These are phyloP conservation scores for Sequoia sempervirens DNA, from an alignment of 75 land plant species.

Conservation along the genomic window DNA sequence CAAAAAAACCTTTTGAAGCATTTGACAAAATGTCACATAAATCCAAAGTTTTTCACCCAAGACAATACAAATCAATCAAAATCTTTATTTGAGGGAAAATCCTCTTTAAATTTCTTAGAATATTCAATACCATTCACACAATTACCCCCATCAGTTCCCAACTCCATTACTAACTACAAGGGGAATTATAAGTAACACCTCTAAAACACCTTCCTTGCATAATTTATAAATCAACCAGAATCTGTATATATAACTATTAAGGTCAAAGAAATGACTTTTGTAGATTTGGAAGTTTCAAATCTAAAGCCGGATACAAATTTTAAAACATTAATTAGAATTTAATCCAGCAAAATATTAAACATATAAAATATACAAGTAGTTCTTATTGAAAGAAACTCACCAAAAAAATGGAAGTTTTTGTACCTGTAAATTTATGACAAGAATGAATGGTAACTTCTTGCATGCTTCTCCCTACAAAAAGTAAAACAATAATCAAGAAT, in stretches of 20 bases:
- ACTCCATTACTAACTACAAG: too few relatives aligned
- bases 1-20: too few relatives aligned
- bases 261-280: not conserved
- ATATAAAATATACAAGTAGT: not conserved
- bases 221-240: not conserved
- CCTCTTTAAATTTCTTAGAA: too few relatives aligned
- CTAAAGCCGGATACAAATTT: not conserved
- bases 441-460: conserved; percentile 69
- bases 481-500: conserved; percentile 7
- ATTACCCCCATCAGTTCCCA: too few relatives aligned
- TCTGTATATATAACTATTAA: not conserved
- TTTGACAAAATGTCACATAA: too few relatives aligned
- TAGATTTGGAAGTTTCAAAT: not conserved
- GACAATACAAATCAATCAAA: too few relatives aligned
- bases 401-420: not conserved
- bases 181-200: too few relatives aligned
- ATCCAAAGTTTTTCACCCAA: too few relatives aligned
- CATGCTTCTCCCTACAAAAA: conserved; percentile 68
- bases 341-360: conserved; percentile 1
- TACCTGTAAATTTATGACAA: conserved; percentile 91
- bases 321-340: not conserved
- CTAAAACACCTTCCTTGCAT: too few relatives aligned
- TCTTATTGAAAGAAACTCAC: not conserved
- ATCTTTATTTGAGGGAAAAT: too few relatives aligned
- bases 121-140: too few relatives aligned